phyloP scores from a whole-genome alignment of 345 rosid species.

The Citrus unshiu region DNA sequence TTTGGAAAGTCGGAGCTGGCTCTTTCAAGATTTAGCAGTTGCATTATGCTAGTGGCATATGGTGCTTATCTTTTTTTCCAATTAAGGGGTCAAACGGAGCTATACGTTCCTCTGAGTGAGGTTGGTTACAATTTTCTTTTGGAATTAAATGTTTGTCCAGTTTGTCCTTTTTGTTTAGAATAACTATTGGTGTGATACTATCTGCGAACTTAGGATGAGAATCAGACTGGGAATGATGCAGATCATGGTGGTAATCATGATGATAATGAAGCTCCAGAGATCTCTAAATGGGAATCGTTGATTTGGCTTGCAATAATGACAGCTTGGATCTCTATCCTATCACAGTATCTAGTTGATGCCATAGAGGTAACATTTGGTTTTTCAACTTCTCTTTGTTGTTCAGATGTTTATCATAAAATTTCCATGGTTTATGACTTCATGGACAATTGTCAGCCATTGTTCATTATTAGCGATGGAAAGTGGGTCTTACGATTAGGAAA shows the following conservation, averaged over 20 bases:
- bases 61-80: slow-evolving; percentile 46
- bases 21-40: slow-evolving; percentile 56
- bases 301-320: slow-evolving; percentile 44
- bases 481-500: neutral
- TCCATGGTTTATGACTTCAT: neutral
- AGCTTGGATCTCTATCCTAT: slow-evolving; percentile 41
- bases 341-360: slow-evolving; percentile 43
- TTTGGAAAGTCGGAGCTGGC: slow-evolving; percentile 52
- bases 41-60: slow-evolving; percentile 50
- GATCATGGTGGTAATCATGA: slow-evolving; percentile 2
- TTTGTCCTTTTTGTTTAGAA: slow-evolving; percentile 1
- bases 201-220: slow-evolving; percentile 19
- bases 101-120: slow-evolving; percentile 39
- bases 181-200: slow-evolving; percentile 17
- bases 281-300: slow-evolving; percentile 43
- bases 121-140: slow-evolving; percentile 23
- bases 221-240: slow-evolving; percentile 6
- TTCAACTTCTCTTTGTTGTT: neutral
- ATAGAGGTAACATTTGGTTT: slow-evolving; percentile 34
- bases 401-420: neutral
- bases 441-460: neutral
- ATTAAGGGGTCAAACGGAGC: slow-evolving; percentile 32
- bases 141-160: neutral
- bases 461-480: neutral
- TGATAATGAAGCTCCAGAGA: slow-evolving; percentile 39